Conservation (phyloP, 2,329 filamentous ascomycete species). For the Ceratocystiopsis brevicomis region DNA sequence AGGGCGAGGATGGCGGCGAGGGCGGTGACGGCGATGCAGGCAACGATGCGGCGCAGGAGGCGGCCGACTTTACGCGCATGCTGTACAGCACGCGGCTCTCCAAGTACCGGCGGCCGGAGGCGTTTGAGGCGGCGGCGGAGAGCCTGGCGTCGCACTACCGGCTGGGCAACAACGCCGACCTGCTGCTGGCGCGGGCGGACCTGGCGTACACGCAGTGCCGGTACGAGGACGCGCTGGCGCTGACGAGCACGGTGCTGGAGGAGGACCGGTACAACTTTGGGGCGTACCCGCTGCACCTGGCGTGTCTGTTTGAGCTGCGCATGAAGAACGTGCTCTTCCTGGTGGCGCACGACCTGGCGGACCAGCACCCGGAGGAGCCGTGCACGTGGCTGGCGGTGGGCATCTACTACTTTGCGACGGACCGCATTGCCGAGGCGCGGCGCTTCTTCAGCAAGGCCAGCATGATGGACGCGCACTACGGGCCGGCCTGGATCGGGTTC, state of each 20-base stretch:
- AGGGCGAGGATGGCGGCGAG: conserved; percentile 20
- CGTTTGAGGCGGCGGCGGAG: conserved; percentile 72
- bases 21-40: conserved; percentile 19
- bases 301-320: conserved; percentile 72
- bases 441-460: conserved; percentile 95
- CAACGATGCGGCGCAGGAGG: conserved; percentile 46
- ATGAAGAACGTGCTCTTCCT: conserved; percentile 81
- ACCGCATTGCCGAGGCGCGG: conserved; percentile 79
- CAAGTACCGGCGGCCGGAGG: conserved; percentile 76
- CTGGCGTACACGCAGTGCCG: conserved; percentile 87
- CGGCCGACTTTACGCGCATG: conserved; percentile 84
- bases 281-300: conserved; percentile 78
- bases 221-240: conserved; percentile 66
- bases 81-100: conserved; percentile 90
- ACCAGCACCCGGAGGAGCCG: conserved; percentile 77
- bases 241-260: conserved; percentile 68
- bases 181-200: conserved; percentile 76
- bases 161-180: conserved; percentile 67
- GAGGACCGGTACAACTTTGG: conserved; percentile 77
- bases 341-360: conserved; percentile 78
- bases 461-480: conserved; percentile 94
- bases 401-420: conserved; percentile 80
- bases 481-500: conserved; percentile 95
- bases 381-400: conserved; percentile 89
- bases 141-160: conserved; percentile 88